Evolutionary conservation across 1,139 yeast genomes (phyloP).

Genomic region (Yamadazyma aaseri): DNA sequence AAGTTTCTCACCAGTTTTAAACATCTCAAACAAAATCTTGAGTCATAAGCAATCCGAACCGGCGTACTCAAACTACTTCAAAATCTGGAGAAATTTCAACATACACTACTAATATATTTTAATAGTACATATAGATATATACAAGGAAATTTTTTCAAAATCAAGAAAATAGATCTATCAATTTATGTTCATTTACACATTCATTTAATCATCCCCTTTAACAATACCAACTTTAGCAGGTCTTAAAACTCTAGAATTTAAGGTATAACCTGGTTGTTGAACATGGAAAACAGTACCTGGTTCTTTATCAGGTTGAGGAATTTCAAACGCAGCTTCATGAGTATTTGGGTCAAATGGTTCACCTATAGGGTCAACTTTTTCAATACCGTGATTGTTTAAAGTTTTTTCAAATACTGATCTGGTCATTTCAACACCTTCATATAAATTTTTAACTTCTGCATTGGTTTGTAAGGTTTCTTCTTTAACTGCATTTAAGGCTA

Average conservation of each 20-base stretch:
- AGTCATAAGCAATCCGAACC: too few relatives aligned
- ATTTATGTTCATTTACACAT: background rate
- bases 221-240: conserved; percentile 98
- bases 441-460: conserved; percentile 69
- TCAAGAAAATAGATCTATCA: too few relatives aligned
- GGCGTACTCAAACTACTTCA: too few relatives aligned
- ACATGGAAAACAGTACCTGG: conserved; percentile 93
- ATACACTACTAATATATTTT: too few relatives aligned
- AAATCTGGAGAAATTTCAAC: too few relatives aligned
- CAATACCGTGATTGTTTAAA: conserved; percentile 73
- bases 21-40: too few relatives aligned
- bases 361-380: conserved; percentile 79
- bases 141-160: too few relatives aligned
- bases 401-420: conserved; percentile 86
- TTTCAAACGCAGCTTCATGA: conserved; percentile 92
- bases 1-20: too few relatives aligned
- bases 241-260: conserved; percentile 85
- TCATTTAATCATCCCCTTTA: conserved; percentile 37
- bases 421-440: conserved; percentile 92
- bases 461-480: conserved; percentile 60
- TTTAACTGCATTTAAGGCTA: conserved; percentile 77
- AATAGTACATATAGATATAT: conserved; percentile 4
- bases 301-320: conserved; percentile 84
- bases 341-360: conserved; percentile 86
- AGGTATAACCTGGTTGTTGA: conserved; percentile 85